A percentile compares a stretch with the other conserved stretches of the same genome.
These are phyloP conservation scores for Articulospora tetracladia DNA, from an alignment of 495 filamentous ascomycete species.

Conservation along the genomic window DNA sequence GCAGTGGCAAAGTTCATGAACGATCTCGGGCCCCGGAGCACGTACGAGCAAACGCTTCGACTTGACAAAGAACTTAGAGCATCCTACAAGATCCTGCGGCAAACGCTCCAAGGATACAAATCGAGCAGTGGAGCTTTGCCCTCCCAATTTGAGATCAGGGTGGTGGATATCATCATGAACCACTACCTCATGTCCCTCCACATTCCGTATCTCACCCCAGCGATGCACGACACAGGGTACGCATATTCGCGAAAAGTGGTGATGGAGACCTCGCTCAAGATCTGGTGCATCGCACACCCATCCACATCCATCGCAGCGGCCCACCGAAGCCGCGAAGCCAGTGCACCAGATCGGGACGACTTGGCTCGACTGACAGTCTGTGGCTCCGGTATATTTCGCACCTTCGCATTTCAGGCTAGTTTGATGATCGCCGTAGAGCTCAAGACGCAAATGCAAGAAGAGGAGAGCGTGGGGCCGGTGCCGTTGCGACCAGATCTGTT, in stretches of 20 bases:
- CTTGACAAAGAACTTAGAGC: slow-evolving; percentile 32
- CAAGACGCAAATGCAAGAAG: slow-evolving; percentile 44
- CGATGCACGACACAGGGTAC: slow-evolving; percentile 30
- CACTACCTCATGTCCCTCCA: slow-evolving; percentile 36
- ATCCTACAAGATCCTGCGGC: slow-evolving; percentile 35
- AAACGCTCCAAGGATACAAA: slow-evolving; percentile 31
- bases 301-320: slow-evolving; percentile 27
- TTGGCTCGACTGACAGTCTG: slow-evolving; percentile 38
- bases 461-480: slow-evolving; percentile 40
- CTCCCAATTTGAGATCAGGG: slow-evolving; percentile 26
- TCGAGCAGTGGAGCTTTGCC: slow-evolving; percentile 17
- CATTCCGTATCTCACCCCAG: slow-evolving; percentile 32
- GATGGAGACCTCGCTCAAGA: slow-evolving; percentile 45
- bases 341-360: slow-evolving; percentile 29
- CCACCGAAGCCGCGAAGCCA: too few relatives aligned
- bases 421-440: slow-evolving; percentile 47
- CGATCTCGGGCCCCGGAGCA: slow-evolving; percentile 29
- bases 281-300: slow-evolving; percentile 42
- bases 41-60: slow-evolving; percentile 36
- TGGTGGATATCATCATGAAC: slow-evolving; percentile 35
- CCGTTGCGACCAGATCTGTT: slow-evolving; percentile 44
- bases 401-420: slow-evolving; percentile 34
- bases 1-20: slow-evolving; percentile 45
- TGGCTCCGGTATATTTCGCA: slow-evolving; percentile 45
- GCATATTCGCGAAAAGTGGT: slow-evolving; percentile 38